Evolutionary conservation across 176 grass and related monocot species (phyloP).

Genomic region (Aegilops sharonensis): DNA sequence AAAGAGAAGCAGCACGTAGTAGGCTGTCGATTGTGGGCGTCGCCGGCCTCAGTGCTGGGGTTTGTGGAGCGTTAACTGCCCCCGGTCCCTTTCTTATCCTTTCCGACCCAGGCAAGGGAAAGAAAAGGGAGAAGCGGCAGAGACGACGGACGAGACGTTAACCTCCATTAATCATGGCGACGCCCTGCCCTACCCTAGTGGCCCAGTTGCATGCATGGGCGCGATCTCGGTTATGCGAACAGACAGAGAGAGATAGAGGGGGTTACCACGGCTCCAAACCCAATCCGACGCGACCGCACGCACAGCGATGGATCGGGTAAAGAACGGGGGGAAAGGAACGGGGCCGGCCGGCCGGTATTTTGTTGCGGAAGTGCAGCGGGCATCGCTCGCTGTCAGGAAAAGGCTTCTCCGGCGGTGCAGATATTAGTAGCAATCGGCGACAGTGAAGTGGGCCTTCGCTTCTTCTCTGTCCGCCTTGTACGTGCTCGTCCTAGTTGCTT

Average conservation of each 20-base stretch:
- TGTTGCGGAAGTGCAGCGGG: background rate
- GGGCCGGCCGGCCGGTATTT: background rate
- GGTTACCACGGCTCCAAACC: slow-evolving; percentile 16
- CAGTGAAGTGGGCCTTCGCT: background rate
- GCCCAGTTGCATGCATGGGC: slow-evolving; percentile 22
- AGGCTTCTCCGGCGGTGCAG: background rate
- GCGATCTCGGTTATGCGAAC: background rate
- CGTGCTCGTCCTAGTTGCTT: background rate
- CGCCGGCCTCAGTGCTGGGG: slow-evolving; percentile 16
- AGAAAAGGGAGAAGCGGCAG: too few species aligned
- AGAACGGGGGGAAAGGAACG: background rate
- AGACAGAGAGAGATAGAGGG: background rate
- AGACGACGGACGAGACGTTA: slow-evolving; percentile 12
- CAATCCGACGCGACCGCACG: slow-evolving; percentile 5
- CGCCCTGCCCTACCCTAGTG: background rate
- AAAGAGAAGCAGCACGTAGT: background rate
- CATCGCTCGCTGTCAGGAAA: slow-evolving; percentile 23
- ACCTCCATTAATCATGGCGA: slow-evolving; percentile 27
- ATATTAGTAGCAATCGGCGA: background rate
- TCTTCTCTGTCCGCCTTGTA: too few species aligned
- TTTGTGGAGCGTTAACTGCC: slow-evolving; percentile 47
- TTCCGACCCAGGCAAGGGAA: background rate
- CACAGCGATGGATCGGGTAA: too few species aligned
- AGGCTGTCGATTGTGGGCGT: slow-evolving; percentile 13
- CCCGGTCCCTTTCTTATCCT: slow-evolving; percentile 36